These are phyloP conservation scores for Aspergillus kassunensis DNA, from an alignment of 495 filamentous ascomycete species.

Conservation along the genomic window DNA sequence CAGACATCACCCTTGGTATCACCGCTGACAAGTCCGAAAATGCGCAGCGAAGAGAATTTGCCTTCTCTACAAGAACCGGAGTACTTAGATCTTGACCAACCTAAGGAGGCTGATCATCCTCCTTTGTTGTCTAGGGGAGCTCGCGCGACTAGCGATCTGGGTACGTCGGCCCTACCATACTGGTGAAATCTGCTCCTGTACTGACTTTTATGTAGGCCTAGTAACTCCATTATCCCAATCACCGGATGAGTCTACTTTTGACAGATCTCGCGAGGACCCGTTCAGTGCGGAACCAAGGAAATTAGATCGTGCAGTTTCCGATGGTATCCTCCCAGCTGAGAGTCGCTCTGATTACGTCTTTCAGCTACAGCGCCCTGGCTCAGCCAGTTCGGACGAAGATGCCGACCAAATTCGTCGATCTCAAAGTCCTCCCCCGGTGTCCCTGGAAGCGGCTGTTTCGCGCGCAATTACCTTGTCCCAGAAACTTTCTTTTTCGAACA, in stretches of 20 bases:
- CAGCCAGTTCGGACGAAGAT: conserved; percentile 15
- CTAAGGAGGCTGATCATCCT: conserved; percentile 16
- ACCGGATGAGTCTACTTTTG: conserved; percentile 49
- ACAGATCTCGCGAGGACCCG: conserved; percentile 22
- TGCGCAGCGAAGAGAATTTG: conserved; percentile 50
- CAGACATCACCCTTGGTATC: conserved; percentile 94
- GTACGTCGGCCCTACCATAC: conserved; percentile 24
- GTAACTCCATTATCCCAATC: conserved; percentile 63
- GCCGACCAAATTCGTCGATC: conserved; percentile 47
- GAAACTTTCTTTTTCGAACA: conserved; percentile 83
- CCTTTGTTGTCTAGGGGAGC: conserved; percentile 42
- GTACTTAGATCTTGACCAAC: conserved; percentile 63
- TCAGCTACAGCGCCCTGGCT: conserved; percentile 1
- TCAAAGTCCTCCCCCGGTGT: conserved; percentile 72
- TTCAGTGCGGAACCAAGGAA: conserved; percentile 29
- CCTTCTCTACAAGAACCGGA: conserved; percentile 75
- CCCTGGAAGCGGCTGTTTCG: conserved; percentile 69
- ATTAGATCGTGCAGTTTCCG: conserved; percentile 52
- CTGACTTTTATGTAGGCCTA: conserved; percentile 37
- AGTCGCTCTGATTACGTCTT: conserved; percentile 9
- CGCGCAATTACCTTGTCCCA: conserved; percentile 83
- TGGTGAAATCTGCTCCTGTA: not conserved
- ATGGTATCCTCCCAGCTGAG: conserved; percentile 38
- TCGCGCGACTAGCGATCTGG: conserved; percentile 48
- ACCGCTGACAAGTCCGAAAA: conserved; percentile 73